Conservation (phyloP, 2,329 filamentous ascomycete genomes). For the Emergomyces orientalis region DNA sequence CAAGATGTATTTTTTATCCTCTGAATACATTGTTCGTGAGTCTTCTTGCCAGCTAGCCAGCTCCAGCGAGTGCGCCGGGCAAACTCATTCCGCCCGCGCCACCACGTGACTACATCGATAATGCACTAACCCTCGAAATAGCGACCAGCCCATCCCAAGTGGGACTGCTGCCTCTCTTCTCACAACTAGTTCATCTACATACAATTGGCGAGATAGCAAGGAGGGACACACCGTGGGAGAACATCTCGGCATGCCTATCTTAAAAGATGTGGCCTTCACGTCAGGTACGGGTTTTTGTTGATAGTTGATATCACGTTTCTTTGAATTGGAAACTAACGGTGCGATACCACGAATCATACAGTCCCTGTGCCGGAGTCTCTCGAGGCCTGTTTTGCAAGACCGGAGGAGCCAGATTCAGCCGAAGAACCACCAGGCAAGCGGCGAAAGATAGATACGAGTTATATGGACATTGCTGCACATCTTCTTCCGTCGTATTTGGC, state of each 20-base stretch:
- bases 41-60: too few species aligned
- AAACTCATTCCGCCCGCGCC: too few species aligned
- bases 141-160: too few species aligned
- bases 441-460: not conserved
- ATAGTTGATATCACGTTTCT: not conserved
- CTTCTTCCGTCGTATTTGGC: slow-evolving; percentile 23
- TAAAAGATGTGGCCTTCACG: not conserved
- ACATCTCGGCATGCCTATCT: not conserved
- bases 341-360: not conserved
- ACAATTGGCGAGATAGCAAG: not conserved
- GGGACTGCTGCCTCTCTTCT: not conserved
- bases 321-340: not conserved
- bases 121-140: too few species aligned
- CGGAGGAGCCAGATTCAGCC: not conserved
- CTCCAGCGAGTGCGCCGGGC: too few species aligned
- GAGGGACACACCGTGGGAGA: not conserved
- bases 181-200: not conserved
- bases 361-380: slow-evolving; percentile 3
- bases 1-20: too few species aligned
- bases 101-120: too few species aligned
- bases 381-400: not conserved
- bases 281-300: slow-evolving; percentile 2
- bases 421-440: not conserved
- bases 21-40: too few species aligned
- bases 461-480: not conserved